These are phyloP conservation scores for Mrakia gelida DNA, from an alignment of 768 basidiomycete species.

Conservation along the genomic window DNA sequence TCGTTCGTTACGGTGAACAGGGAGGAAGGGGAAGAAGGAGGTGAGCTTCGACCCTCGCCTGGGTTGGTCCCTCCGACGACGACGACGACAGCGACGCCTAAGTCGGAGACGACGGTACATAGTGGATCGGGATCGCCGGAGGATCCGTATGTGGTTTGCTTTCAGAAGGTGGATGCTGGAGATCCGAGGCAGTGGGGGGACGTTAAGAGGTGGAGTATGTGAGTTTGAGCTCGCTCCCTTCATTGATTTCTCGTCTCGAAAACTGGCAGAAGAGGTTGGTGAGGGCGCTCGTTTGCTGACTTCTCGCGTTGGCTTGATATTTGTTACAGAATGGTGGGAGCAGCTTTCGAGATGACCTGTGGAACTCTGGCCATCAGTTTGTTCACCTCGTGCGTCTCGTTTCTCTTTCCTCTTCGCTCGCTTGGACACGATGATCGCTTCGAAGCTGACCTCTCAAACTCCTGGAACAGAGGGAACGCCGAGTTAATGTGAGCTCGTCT, in stretches of 20 bases:
- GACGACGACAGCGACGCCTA: not conserved
- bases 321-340: constrained; percentile 18
- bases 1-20: not conserved
- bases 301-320: not conserved
- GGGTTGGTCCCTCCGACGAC: not conserved
- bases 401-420: not conserved
- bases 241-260: no score
- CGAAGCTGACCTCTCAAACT: not conserved
- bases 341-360: constrained; percentile 19
- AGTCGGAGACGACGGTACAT: not conserved
- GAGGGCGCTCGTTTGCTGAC: not conserved
- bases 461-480: not conserved
- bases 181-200: constrained; percentile 20
- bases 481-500: not conserved
- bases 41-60: not conserved
- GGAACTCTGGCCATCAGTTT: constrained; percentile 23
- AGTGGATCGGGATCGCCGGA: not conserved
- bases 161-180: not conserved
- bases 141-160: constrained; percentile 26
- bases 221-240: not conserved
- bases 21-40: constrained; percentile 1
- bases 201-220: not conserved
- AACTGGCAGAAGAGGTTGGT: no score
- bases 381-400: not conserved
- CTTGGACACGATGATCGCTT: not conserved